Percentiles rank a stretch among this genome's conserved stretches.
Evolutionary conservation across 495 filamentous ascomycete genomes (phyloP).

Genomic region (Pseudevernia furfuracea): DNA sequence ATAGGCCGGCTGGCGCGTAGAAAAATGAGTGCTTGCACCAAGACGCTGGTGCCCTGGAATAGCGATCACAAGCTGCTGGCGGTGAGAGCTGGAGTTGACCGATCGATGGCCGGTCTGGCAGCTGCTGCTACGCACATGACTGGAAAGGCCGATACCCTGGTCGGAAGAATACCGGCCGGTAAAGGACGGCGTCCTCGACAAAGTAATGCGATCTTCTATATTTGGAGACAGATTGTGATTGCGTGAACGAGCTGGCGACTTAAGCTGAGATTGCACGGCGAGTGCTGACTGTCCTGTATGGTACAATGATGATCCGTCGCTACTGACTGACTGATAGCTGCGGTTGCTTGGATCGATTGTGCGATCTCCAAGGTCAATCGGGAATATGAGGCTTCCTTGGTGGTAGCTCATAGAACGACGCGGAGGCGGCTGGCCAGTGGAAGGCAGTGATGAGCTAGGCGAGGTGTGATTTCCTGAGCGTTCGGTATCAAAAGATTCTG

Average conservation of each 20-base stretch:
- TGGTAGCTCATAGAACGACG: neutral
- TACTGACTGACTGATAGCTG: neutral
- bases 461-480: neutral
- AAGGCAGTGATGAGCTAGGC: neutral
- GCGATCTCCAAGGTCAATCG: neutral
- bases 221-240: neutral
- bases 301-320: neutral
- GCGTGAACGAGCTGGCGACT: neutral
- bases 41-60: neutral
- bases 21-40: neutral
- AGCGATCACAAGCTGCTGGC: neutral
- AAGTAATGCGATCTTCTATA: neutral
- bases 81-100: slow-evolving; percentile 2
- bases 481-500: neutral
- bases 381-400: neutral
- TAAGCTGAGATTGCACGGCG: neutral
- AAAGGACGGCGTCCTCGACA: neutral
- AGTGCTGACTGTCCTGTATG: neutral
- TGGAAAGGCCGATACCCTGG: slow-evolving; percentile 1
- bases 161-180: neutral
- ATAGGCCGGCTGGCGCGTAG: neutral
- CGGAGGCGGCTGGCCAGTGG: neutral
- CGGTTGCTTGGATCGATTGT: slow-evolving; percentile 4
- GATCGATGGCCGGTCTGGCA: neutral
- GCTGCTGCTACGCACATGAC: slow-evolving; percentile 13